Percentiles rank a stretch among this genome's conserved stretches.
Evolutionary conservation across 768 basidiomycete species (phyloP).

Genomic region (Tulasnella calospora): DNA sequence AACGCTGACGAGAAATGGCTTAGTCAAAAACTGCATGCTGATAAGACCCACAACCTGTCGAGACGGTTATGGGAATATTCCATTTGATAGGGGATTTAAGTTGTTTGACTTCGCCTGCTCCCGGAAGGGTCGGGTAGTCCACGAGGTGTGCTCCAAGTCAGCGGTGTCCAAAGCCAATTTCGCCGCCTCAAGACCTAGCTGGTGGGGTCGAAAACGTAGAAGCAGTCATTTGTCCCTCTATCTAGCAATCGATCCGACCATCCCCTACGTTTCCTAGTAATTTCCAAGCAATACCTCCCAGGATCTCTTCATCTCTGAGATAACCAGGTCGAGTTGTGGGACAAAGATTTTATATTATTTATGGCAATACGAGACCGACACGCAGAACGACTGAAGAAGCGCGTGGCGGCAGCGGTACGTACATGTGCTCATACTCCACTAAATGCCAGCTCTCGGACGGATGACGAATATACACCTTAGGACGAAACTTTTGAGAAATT

Average conservation of each 20-base stretch:
- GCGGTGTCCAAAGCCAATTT: neutral
- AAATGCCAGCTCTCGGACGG: neutral
- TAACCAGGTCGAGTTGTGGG: neutral
- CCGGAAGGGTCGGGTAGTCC: neutral
- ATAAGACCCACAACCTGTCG: too few species aligned
- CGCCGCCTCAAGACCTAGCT: neutral
- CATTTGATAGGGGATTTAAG: neutral
- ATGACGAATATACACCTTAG: neutral
- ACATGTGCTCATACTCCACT: neutral
- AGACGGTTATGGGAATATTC: too few species aligned
- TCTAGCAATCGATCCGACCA: neutral
- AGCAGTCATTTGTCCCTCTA: neutral
- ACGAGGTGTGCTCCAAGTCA: too few species aligned
- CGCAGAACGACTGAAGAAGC: neutral
- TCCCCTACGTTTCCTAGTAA: neutral
- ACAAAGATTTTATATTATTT: neutral
- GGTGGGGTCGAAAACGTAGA: neutral
- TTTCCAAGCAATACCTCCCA: neutral
- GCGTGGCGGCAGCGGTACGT: neutral
- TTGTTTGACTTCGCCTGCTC: neutral
- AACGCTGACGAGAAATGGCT: too few species aligned
- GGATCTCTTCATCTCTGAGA: neutral
- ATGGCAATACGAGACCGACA: neutral
- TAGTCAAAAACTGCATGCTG: too few species aligned
- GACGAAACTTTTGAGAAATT: neutral